Conservation (phyloP, 306 rosid species). For the Rosa persica region DNA sequence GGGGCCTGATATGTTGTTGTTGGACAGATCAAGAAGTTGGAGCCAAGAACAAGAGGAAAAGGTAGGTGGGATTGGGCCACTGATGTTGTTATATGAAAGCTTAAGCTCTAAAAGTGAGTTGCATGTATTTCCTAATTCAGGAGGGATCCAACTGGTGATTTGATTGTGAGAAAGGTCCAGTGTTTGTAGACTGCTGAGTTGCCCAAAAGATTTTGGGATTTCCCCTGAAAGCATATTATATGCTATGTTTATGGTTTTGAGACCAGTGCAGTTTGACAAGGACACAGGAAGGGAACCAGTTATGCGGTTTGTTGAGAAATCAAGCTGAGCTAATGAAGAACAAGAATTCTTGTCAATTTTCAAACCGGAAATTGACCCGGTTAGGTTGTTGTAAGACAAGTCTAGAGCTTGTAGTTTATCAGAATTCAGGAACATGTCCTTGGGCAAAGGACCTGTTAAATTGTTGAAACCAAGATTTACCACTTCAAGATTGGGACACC, state of each 20-base stretch:
- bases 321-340: conserved; percentile 60
- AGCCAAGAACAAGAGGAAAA: conserved; percentile 71
- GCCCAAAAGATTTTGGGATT: conserved; percentile 73
- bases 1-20: conserved; percentile 84
- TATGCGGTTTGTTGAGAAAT: conserved; percentile 64
- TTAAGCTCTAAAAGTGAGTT: conserved; percentile 63
- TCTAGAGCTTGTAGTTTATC: conserved; percentile 69
- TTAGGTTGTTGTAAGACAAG: conserved; percentile 74
- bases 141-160: conserved; percentile 86
- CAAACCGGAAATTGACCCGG: conserved; percentile 69
- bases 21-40: conserved; percentile 69
- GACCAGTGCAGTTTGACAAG: conserved; percentile 72
- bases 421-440: conserved; percentile 46
- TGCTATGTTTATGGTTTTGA: conserved; percentile 54
- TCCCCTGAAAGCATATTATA: conserved; percentile 59
- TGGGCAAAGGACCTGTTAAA: conserved; percentile 71
- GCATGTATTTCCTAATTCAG: conserved; percentile 68
- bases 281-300: conserved; percentile 62
- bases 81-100: conserved; percentile 71
- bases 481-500: conserved; percentile 67
- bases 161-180: conserved; percentile 83
- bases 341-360: conserved; percentile 49
- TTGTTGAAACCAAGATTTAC: conserved; percentile 76
- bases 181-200: conserved; percentile 52
- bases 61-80: conserved; percentile 67